Conservation (phyloP, 73 alveolate species). For the Paramecium caudatum region DNA sequence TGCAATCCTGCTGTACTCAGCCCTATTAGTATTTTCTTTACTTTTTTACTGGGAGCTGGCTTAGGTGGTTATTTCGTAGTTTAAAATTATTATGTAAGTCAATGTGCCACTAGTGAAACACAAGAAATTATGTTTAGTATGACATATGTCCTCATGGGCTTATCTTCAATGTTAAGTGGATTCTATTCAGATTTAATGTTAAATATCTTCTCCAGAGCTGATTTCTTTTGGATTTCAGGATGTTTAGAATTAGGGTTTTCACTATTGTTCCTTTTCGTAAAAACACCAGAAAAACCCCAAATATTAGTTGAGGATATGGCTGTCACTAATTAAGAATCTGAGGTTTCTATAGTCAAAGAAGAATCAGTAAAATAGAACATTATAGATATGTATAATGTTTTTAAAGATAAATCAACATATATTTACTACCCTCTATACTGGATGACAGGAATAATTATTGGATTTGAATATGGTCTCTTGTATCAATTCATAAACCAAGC, state of each 20-base stretch:
- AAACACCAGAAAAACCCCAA: background rate
- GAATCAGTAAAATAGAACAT: background rate
- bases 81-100: conserved; percentile 44
- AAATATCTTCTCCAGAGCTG: background rate
- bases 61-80: conserved; percentile 31
- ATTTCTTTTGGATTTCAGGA: background rate
- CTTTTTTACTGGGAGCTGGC: conserved; percentile 45
- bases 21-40: conserved; percentile 4
- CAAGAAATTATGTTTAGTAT: conserved; percentile 30
- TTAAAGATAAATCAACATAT: background rate
- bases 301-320: background rate
- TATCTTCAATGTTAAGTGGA: conserved; percentile 33
- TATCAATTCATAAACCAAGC: conserved; percentile 28
- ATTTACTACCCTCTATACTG: conserved; percentile 14
- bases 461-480: conserved; percentile 38
- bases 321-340: conserved; percentile 21
- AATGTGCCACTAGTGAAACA: conserved; percentile 6
- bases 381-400: background rate
- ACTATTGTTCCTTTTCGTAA: background rate
- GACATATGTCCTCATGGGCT: conserved; percentile 15
- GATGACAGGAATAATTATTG: conserved; percentile 24
- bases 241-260: background rate
- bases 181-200: background rate
- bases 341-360: background rate
- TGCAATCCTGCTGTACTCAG: background rate